Conservation (phyloP, 495 filamentous ascomycete genomes). For the Penicillium mononematosum region DNA sequence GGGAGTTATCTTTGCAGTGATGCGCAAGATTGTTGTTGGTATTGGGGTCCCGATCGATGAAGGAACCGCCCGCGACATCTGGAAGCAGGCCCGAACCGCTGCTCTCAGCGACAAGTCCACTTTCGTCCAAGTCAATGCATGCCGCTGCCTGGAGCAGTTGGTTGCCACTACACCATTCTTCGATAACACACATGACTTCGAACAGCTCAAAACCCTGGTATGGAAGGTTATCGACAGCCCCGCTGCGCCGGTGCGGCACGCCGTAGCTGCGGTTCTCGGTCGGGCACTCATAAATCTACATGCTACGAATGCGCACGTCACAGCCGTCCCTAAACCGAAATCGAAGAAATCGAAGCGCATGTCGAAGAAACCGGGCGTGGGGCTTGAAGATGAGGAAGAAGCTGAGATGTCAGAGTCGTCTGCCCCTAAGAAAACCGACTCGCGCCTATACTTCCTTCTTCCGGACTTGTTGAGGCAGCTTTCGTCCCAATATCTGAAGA, state of each 20-base stretch:
- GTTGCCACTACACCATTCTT: slow-evolving; percentile 72
- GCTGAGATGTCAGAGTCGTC: slow-evolving; percentile 67
- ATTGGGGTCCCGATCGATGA: slow-evolving; percentile 80
- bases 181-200: slow-evolving; percentile 88
- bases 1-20: slow-evolving; percentile 74
- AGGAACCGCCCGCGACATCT: slow-evolving; percentile 78
- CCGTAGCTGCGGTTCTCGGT: slow-evolving; percentile 83
- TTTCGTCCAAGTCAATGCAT: slow-evolving; percentile 77
- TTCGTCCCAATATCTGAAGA: slow-evolving; percentile 76
- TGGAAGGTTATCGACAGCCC: slow-evolving; percentile 85
- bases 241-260: slow-evolving; percentile 70
- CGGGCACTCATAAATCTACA: slow-evolving; percentile 75
- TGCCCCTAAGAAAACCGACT: slow-evolving; percentile 65
- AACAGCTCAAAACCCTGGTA: slow-evolving; percentile 71
- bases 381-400: slow-evolving; percentile 71
- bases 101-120: slow-evolving; percentile 78
- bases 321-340: slow-evolving; percentile 61
- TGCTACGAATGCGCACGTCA: slow-evolving; percentile 58
- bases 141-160: slow-evolving; percentile 74
- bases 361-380: slow-evolving; percentile 65
- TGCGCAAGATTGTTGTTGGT: slow-evolving; percentile 73
- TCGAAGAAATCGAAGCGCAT: slow-evolving; percentile 71
- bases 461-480: slow-evolving; percentile 77
- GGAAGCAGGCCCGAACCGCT: slow-evolving; percentile 83
- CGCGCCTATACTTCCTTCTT: slow-evolving; percentile 69